Base-by-base conservation (phyloP, 352 stramenopile genomes). In the Phytophthora citricola region DNA sequence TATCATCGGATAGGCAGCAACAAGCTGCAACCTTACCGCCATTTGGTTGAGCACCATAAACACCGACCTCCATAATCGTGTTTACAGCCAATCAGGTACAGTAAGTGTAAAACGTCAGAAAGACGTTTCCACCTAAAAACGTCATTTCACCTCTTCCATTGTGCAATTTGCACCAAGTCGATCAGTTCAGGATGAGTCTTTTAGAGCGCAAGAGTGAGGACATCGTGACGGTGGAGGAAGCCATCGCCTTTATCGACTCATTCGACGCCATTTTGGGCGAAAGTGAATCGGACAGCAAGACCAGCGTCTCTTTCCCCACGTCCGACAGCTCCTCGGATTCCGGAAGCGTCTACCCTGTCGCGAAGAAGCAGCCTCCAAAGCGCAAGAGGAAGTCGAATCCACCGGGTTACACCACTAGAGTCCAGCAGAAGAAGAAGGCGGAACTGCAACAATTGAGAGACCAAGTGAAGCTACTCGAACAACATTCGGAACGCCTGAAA, bases 241-340 rank as follows among this genome's bases (percentile, higher is more conserved):
- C 62, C 8, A 68, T 75, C n/a, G 56, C 67, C 15, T 71, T 75
- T 39, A 75, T 75, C 36, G 67, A 75, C 50, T 54, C 54, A 14
- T 71, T 57, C 32, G 66, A 71, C 11, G n/a, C 38, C 14, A 44
- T 24, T 9, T 39, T 63, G 24, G 17, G n/a, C 2, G 24, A 49
- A 36, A 36, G 7, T 39, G 29, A 31, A n/a, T 59, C 39, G 24
- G 24, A 26, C 24, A 26, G 24, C 24, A 26, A 26, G 24, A 26
- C 24, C 10, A 61, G 12, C 26, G 40, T 29, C 31, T 39, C 17
- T 20, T 46, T 43, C 1, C 17, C 17, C 10, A 45, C 41, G 20
- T 53, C 41, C 9, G 41, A 29, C 54, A 46, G 22, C 22, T 22
- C 22, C 5, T 57, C 41, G 9, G 41, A 52, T 52, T 58, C 27